Base-by-base conservation (phyloP, 352 stramenopile genomes). In the Phytophthora hibernalis region DNA sequence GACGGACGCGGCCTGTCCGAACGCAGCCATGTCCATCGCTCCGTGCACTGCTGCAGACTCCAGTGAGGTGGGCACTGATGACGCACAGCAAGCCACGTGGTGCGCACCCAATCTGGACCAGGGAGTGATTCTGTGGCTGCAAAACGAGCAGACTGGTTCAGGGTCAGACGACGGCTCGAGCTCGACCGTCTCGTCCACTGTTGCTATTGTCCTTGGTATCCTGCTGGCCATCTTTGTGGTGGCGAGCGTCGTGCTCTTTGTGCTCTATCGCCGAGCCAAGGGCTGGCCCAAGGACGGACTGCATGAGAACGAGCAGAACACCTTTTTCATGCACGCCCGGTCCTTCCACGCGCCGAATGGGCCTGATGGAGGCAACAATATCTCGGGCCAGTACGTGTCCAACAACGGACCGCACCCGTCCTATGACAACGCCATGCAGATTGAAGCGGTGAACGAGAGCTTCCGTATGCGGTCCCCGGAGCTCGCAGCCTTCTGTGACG, bases 401-500 rank as follows among this genome's bases (percentile, higher is more conserved):
- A 70, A 70, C 40, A 72, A 70, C 5, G 61, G 54, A n/a, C 61
- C 61, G 10, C 52, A 66, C 37, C 56, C 54, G 31, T 66, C 61
- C 6, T 68, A 65, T 12, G 54, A 73, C 1, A 68, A 57, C 21
- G 56, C 56, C 7, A 61, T 65, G 38, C 66, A 77, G 37, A 57
- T 81, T 54, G 74, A 81, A 35, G 70, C 74, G 5, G 49, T 77
- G 3, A 81, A 81, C 38, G 70, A 77, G 15, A 70, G 53, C 11
- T 74, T 77, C 52, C 65, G 66, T 1, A 70, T 73, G 58, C 60
- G 60, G 18, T 77, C 74, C 1, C 45, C 58, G 1, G 61, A 68
- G 12, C 61, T 79, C 26, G 58, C 70, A 54, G 51, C 66, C 20
- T 82, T 82, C 59, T 76, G 70, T 22, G 61, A 76, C 33, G 61